Evolutionary conservation across 495 filamentous ascomycete genomes (phyloP).

Genomic region (Lasiosphaeriaceae sp.): DNA sequence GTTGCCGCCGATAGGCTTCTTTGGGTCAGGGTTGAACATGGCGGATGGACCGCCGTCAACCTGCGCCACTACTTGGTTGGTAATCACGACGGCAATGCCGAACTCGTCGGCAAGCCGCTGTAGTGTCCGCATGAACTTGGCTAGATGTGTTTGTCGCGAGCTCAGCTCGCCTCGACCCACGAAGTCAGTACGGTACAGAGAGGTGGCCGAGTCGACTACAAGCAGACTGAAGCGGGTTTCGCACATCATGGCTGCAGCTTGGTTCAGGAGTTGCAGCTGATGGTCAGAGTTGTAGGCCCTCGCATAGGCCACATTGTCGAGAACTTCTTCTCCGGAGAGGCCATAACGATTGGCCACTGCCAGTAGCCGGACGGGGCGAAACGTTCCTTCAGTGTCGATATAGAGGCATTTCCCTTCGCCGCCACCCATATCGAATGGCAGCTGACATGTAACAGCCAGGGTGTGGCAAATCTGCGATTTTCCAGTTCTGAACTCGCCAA

Average conservation of each 20-base stretch:
- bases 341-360: conserved; percentile 92
- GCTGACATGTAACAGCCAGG: conserved; percentile 93
- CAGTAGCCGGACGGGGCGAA: conserved; percentile 84
- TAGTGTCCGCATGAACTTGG: conserved; percentile 94
- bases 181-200: conserved; percentile 94
- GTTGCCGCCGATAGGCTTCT: conserved; percentile 98
- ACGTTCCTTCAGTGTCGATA: conserved; percentile 97
- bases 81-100: conserved; percentile 97
- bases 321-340: conserved; percentile 90
- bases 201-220: conserved; percentile 91
- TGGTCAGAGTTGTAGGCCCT: conserved; percentile 98
- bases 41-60: conserved; percentile 92
- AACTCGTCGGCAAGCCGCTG: conserved; percentile 96
- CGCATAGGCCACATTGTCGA: conserved; percentile 97
- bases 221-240: conserved; percentile 95
- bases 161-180: conserved; percentile 89
- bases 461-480: conserved; percentile 99
- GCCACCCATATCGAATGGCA: conserved; percentile 98
- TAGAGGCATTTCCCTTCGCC: conserved; percentile 99
- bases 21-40: conserved; percentile 99
- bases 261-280: conserved; percentile 88
- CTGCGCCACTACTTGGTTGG: conserved; percentile 97
- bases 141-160: conserved; percentile 84
- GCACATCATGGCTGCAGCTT: conserved; percentile 98
- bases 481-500: conserved; percentile 96